A percentile compares a stretch with the other conserved stretches of the same genome.
phyloP scores from a whole-genome alignment of 1,139 yeast genomes.

The Saccharomyces hybrid region DNA sequence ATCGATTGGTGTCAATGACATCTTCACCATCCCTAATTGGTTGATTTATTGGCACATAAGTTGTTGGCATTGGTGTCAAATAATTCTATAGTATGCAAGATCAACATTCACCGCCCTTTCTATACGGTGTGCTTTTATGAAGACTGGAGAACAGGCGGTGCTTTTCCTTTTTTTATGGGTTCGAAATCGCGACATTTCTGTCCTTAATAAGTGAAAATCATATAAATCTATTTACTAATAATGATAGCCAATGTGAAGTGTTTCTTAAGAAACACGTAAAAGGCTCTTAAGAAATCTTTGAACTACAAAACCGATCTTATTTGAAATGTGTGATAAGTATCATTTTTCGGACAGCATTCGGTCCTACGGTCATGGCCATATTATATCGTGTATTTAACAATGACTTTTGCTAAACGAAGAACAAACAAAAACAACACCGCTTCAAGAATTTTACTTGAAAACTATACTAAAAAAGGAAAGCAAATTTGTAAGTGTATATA shows the following conservation, averaged over 20 bases:
- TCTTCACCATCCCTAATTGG: conserved; percentile 2
- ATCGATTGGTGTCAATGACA: conserved; percentile 4
- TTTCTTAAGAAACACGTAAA: background rate
- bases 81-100: background rate
- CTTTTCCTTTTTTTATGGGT: background rate
- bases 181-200: background rate
- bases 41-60: background rate
- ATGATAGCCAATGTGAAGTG: background rate
- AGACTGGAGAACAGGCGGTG: background rate
- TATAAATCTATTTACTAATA: background rate
- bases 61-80: background rate
- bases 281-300: too few relatives aligned
- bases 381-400: background rate
- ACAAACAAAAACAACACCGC: background rate
- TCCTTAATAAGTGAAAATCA: background rate
- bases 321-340: background rate
- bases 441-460: background rate
- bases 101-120: background rate
- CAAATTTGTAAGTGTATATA: background rate
- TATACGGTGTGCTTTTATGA: background rate
- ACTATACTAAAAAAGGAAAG: background rate
- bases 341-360: background rate
- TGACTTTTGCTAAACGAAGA: background rate
- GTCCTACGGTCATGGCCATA: background rate
- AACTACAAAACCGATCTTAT: background rate